A percentile compares a stretch with the other conserved stretches of the same genome.
Evolutionary conservation across 441 rosid genomes (phyloP).

Genomic region (Gossypium gossypioides): DNA sequence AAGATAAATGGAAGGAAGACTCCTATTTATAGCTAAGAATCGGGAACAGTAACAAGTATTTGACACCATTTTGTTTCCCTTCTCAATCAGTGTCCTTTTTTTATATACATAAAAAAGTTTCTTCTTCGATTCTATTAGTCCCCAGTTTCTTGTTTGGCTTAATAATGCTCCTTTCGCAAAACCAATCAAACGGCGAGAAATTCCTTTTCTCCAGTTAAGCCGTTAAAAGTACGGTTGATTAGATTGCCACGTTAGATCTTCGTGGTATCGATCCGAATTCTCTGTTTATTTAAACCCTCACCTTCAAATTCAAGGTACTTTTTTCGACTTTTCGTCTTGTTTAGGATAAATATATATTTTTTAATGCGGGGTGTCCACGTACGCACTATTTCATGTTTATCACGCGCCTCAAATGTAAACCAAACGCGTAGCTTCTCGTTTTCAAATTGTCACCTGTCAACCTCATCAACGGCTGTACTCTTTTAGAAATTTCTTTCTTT

Average conservation of each 20-base stretch:
- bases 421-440: background rate
- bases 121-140: background rate
- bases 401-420: background rate
- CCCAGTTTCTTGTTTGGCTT: background rate
- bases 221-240: constrained; percentile 1
- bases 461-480: background rate
- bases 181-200: constrained; percentile 4
- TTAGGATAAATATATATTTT: background rate
- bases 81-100: background rate
- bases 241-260: constrained; percentile 30
- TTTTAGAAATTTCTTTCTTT: background rate
- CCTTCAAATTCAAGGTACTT: background rate
- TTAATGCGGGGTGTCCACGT: constrained; percentile 23
- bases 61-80: constrained; percentile 35
- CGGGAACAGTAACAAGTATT: constrained; percentile 24
- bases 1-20: constrained; percentile 16
- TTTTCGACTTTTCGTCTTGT: background rate
- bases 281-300: background rate
- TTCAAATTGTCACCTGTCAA: constrained; percentile 6
- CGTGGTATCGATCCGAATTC: constrained; percentile 9
- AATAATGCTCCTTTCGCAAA: background rate
- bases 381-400: constrained; percentile 5
- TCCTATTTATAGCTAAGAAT: constrained; percentile 45
- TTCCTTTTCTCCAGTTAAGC: background rate
- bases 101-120: background rate